A percentile compares a stretch with the other conserved stretches of the same genome.
These are phyloP conservation scores for Trichosanthes cucumerina DNA, from an alignment of 306 rosid genomes.

Conservation along the genomic window DNA sequence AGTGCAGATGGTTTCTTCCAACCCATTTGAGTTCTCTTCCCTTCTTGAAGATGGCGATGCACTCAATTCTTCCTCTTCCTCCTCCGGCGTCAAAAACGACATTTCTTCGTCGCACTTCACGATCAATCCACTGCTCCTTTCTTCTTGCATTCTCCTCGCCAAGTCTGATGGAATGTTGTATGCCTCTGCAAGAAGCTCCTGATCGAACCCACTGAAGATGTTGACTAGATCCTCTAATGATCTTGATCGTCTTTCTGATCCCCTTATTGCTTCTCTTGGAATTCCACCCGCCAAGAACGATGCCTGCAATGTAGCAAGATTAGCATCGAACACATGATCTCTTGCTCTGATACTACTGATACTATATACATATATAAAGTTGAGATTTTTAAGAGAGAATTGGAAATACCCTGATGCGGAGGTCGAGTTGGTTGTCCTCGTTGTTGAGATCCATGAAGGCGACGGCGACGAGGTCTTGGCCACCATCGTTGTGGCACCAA, in stretches of 20 bases:
- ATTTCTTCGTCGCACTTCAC: conserved; percentile 12
- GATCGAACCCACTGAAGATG: conserved; percentile 4
- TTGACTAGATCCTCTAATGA: not conserved
- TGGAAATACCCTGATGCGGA: conserved; percentile 7
- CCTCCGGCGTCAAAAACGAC: conserved; percentile 12
- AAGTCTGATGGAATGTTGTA: conserved; percentile 8
- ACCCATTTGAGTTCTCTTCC: not conserved
- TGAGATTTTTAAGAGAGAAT: not conserved
- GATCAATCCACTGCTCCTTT: not conserved
- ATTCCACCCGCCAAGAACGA: conserved; percentile 18
- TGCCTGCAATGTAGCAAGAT: not conserved
- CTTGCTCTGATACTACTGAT: not conserved
- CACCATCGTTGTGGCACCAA: conserved; percentile 19
- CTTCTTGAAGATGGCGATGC: not conserved
- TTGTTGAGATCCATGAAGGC: conserved; percentile 19
- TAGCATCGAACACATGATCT: not conserved
- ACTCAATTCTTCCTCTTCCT: not conserved
- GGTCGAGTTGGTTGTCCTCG: conserved; percentile 22
- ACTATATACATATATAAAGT: no score
- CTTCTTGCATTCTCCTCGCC: conserved; percentile 8
- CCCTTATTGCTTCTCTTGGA: not conserved
- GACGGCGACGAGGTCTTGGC: conserved; percentile 9
- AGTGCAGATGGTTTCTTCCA: conserved; percentile 19
- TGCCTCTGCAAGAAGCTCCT: conserved; percentile 16
- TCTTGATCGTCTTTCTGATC: not conserved